Evolutionary conservation across 139 green algal species (phyloP).

Genomic region (Chlorella sp.): DNA sequence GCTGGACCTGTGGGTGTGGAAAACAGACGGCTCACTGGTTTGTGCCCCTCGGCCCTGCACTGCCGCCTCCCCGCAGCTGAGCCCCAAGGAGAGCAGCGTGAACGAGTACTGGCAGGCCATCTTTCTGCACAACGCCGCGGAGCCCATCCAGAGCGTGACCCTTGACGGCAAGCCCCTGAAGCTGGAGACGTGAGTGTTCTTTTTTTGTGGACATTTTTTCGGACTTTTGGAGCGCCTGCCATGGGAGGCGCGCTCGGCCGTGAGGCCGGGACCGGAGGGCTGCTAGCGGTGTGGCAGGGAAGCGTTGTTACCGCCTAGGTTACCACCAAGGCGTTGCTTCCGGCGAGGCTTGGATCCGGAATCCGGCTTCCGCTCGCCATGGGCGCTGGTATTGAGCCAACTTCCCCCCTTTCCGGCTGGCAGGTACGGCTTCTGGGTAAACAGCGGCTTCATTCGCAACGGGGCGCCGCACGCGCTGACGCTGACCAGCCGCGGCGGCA

Average conservation of each 20-base stretch:
- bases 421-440: constrained; percentile 30
- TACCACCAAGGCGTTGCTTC: too few relatives aligned
- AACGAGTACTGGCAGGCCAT: constrained; percentile 21
- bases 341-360: too few relatives aligned
- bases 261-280: too few relatives aligned
- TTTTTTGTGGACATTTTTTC: too few relatives aligned
- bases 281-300: too few relatives aligned
- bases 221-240: too few relatives aligned
- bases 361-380: too few relatives aligned
- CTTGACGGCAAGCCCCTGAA: constrained; percentile 1
- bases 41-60: too few relatives aligned
- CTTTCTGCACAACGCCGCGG: constrained; percentile 8
- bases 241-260: too few relatives aligned
- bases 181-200: constrained; percentile 16
- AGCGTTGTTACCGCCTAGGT: too few relatives aligned
- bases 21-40: not conserved
- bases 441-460: not conserved
- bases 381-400: not conserved
- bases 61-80: not conserved
- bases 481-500: not conserved
- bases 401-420: not conserved
- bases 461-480: not conserved
- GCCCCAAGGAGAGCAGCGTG: not conserved
- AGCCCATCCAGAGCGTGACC: not conserved
- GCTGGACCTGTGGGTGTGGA: not conserved